Evolutionary conservation across 768 basidiomycete genomes (phyloP), one percentile per base, ranked within the genome.

Genomic region (Peribolospora kevripleyi): DNA sequence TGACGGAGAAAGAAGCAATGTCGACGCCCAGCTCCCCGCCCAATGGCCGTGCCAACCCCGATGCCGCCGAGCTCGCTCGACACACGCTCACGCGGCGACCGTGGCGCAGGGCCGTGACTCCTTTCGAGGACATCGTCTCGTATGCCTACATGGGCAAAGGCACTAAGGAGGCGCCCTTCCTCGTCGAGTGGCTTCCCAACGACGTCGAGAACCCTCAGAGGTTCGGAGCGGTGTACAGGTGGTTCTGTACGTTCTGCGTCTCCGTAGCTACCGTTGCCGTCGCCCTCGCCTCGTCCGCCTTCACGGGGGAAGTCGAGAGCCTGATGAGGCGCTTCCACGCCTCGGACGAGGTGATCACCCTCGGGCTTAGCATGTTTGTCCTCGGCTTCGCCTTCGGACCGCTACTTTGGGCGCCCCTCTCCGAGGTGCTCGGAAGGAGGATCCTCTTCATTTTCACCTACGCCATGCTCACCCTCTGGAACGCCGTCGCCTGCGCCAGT

Each of bases 401-500:
- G 37, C 57, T 62, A 4, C 14, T 61, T n/a, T 57, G 47, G n/a
- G 56, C 63, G 0, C 63, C 64, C 2, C 53, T 63, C 5, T 62
- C 58, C 36, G 69, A 71, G 55, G 56, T 65, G 1, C 68, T 64
- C 57, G 70, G 70, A 2, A 65, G 70, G 2, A 61, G 66, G 42
- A 62, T 63, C 37, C 57, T 71, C 56, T 69, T 70, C 55, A 60
- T 71, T 60, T 42, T 67, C 56, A 68, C 77, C 0, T 75, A 78
- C 70, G 51, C 65, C 7, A 56, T 63, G 4, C 80, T 80, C 64
- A 58, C 65, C 11, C 67, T 69, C 57, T 57, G 65, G 58, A 72
- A 72, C 58, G 66, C 81, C 36, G 78, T 76, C 4, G 76, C 78
- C 67, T 75, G 77, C 0, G 70, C 80, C 6, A 76, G 77, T 0